Evolutionary conservation across 176 grass and related monocot species (phyloP), one percentile per base, ranked within the genome.

Genomic region (Microstegium vimineum): DNA sequence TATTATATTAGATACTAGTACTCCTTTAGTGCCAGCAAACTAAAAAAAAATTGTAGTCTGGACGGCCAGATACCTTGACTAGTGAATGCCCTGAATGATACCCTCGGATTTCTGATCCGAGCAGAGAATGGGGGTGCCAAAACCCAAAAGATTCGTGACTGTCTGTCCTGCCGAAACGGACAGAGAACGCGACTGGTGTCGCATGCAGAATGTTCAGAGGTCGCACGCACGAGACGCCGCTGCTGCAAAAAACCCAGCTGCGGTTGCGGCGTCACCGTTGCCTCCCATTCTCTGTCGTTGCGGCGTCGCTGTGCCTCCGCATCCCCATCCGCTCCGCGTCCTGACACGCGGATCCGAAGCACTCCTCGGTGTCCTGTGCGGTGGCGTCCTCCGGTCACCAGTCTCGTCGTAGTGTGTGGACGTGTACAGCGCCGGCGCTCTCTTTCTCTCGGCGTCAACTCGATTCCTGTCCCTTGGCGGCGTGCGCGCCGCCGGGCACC

Each of bases 221-320:
- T 31, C 69, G 25, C 41, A 47, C 69, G 25, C 41, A 47, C 40
- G 69, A 47, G 41, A 60, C 14, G 41, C 38, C 12, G 10, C 3
- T 13, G 32, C 56, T n/a, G n/a, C n/a, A n/a, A n/a, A 20, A 32
- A 54, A 28, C 25, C n/a, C n/a, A 47, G 22, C 10, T 26, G 73
- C 74, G 10, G 86, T 62, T 79, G 87, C 71, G 37, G 69, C 76
- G 76, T 84, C 87, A 38, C 81, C 74, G 61, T 84, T 74, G 27
- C 35, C 1, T 23, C 59, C 79, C 78, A 14, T 25, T 2, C 0
- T 17, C 30, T 6, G 83, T 23, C 11, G 67, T 2, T 86, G 42
- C 76, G 46, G 84, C 77, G 38, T 86, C 84, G 8, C 70, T 81
- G 34, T 71, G 26, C 66, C 59, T 26, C 32, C 32, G 54, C 76